Percentiles rank a stretch among this genome's conserved stretches.
phyloP scores from a whole-genome alignment of 2,329 filamentous ascomycete species.

The Claviceps citrina region DNA sequence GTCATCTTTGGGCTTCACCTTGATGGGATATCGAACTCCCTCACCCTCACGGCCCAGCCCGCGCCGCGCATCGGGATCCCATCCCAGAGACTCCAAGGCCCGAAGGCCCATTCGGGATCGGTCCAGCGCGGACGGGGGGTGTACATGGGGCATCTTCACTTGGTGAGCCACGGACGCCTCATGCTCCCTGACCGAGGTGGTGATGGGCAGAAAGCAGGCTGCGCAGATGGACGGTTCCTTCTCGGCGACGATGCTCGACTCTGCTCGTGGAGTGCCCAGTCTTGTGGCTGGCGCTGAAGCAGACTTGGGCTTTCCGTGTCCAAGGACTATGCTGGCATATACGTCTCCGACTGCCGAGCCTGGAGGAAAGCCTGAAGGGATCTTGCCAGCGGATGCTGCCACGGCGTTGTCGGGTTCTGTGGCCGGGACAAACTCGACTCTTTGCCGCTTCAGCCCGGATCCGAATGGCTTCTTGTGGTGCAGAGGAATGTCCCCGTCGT shows the following conservation, averaged over 20 bases:
- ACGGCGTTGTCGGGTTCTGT: conserved; percentile 22
- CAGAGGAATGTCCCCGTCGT: conserved; percentile 34
- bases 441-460: conserved; percentile 37
- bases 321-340: conserved; percentile 54
- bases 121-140: conserved; percentile 58
- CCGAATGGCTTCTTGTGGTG: conserved; percentile 40
- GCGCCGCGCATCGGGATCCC: conserved; percentile 55
- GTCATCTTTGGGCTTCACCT: conserved; percentile 55
- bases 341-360: conserved; percentile 34
- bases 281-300: conserved; percentile 8
- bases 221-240: conserved; percentile 16
- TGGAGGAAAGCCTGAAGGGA: conserved; percentile 8
- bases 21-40: conserved; percentile 64
- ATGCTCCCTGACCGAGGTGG: conserved; percentile 26
- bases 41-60: conserved; percentile 58
- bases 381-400: conserved; percentile 12
- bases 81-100: conserved; percentile 52
- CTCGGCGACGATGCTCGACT: not conserved
- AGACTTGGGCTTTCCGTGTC: conserved; percentile 16
- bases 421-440: conserved; percentile 43
- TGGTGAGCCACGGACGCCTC: conserved; percentile 55
- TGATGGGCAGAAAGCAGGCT: conserved; percentile 22
- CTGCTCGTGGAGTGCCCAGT: conserved; percentile 4
- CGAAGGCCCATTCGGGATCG: conserved; percentile 53
- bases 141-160: conserved; percentile 50